Conservation (phyloP, 352 stramenopile species). For the Pythium sukuiense region DNA sequence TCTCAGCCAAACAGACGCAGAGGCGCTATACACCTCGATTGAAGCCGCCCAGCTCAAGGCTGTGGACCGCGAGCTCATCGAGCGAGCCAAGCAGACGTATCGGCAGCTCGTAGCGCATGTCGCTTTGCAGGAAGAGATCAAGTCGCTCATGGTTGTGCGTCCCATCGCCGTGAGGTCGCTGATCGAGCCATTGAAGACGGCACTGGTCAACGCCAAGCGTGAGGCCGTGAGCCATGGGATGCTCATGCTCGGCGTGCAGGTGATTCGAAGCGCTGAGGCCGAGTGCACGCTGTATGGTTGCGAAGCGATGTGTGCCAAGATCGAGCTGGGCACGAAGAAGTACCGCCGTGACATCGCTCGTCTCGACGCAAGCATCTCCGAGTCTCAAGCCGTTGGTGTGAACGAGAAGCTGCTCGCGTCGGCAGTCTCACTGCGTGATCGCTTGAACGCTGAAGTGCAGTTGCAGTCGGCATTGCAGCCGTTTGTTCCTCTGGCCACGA, state of each 20-base stretch:
- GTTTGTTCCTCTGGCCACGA: conserved; percentile 34
- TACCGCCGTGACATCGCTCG: conserved; percentile 57
- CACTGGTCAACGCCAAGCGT: conserved; percentile 45
- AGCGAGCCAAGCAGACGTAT: conserved; percentile 59
- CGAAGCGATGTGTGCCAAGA: conserved; percentile 60
- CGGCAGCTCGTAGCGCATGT: conserved; percentile 71
- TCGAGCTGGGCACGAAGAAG: conserved; percentile 54
- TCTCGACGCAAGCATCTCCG: conserved; percentile 59
- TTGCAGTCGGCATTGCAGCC: conserved; percentile 57
- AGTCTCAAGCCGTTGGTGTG: conserved; percentile 46
- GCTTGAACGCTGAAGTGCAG: conserved; percentile 65
- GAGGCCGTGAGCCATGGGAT: conserved; percentile 56
- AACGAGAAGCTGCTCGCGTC: conserved; percentile 58
- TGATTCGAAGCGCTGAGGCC: conserved; percentile 73
- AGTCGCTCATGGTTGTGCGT: conserved; percentile 61
- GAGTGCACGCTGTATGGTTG: conserved; percentile 83
- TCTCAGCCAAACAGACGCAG: conserved; percentile 64
- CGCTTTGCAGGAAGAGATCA: conserved; percentile 76
- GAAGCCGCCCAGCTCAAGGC: conserved; percentile 63
- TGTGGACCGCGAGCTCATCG: conserved; percentile 53
- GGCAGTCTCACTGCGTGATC: conserved; percentile 46
- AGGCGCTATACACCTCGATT: conserved; percentile 75
- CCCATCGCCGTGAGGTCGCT: conserved; percentile 75
- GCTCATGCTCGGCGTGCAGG: conserved; percentile 52
- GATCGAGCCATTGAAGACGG: conserved; percentile 57